Conservation (phyloP, 1,284 basidiomycete species). For the Malassezia equina region DNA sequence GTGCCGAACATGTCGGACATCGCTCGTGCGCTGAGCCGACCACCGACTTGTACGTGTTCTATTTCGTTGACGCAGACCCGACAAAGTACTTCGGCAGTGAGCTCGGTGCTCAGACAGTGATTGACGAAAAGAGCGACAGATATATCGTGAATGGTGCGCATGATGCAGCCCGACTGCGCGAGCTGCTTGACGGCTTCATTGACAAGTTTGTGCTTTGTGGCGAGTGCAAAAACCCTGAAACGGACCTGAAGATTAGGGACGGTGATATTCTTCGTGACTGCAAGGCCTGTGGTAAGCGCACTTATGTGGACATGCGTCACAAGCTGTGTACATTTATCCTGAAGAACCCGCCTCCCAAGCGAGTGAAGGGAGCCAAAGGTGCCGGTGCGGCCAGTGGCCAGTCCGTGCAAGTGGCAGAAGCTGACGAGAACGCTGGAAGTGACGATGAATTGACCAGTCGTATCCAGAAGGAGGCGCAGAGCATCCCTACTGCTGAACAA, state of each 20-base stretch:
- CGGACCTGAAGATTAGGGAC: slow-evolving; percentile 77
- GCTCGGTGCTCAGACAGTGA: slow-evolving; percentile 90
- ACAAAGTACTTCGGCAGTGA: slow-evolving; percentile 99
- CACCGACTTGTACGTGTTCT: slow-evolving; percentile 59
- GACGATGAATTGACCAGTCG: slow-evolving; percentile 52
- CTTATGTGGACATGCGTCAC: slow-evolving; percentile 88
- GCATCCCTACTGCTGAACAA: slow-evolving; percentile 51
- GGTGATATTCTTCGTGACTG: slow-evolving; percentile 86
- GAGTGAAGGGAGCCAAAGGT: slow-evolving; percentile 49
- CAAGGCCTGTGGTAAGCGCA: slow-evolving; percentile 93
- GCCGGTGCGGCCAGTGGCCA: slow-evolving; percentile 56
- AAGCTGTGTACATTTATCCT: slow-evolving; percentile 92
- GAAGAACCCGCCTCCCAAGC: slow-evolving; percentile 80
- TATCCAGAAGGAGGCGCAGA: slow-evolving; percentile 52
- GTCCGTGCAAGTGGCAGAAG: slow-evolving; percentile 54
- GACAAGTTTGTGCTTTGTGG: slow-evolving; percentile 91
- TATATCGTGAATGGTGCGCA: slow-evolving; percentile 99
- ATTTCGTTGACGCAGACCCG: slow-evolving; percentile 56
- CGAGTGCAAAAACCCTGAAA: slow-evolving; percentile 98
- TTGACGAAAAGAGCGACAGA: slow-evolving; percentile 90
- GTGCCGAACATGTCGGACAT: slow-evolving; percentile 87
- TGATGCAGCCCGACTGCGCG: slow-evolving; percentile 78
- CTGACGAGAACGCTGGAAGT: slow-evolving; percentile 41
- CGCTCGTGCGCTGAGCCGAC: slow-evolving; percentile 84
- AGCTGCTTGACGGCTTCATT: slow-evolving; percentile 92